A percentile compares a stretch with the other conserved stretches of the same genome.
These are phyloP conservation scores for Juncus effusus DNA, from an alignment of 176 grass and related monocot genomes.

Conservation along the genomic window DNA sequence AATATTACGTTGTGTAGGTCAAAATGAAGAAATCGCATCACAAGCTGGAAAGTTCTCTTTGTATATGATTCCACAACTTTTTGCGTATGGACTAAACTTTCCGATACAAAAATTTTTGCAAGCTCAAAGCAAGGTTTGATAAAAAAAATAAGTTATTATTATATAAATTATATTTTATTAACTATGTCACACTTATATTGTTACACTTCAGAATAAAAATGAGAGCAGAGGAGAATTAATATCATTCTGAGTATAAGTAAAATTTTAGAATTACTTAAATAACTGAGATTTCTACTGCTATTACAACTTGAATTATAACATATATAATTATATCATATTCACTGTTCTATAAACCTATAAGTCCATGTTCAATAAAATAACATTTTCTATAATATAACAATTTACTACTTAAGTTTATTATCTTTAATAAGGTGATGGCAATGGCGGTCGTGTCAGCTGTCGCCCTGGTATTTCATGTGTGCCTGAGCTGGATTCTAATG, in stretches of 20 bases:
- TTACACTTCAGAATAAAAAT: too few species aligned
- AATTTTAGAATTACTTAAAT: too few species aligned
- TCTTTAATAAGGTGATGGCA: conserved; percentile 41
- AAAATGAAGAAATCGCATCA: conserved; percentile 31
- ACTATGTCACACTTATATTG: too few species aligned
- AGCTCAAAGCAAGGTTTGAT: conserved; percentile 11
- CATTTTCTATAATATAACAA: neutral
- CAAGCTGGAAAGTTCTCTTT: conserved; percentile 35
- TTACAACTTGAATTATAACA: neutral
- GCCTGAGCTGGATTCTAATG: conserved; percentile 48
- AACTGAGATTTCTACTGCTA: too few species aligned
- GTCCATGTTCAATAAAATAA: neutral
- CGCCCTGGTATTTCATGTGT: conserved; percentile 43
- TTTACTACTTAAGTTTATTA: neutral
- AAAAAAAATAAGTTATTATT: neutral
- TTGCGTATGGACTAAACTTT: conserved; percentile 54
- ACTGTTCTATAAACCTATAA: neutral
- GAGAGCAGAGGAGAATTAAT: too few species aligned
- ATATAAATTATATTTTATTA: too few species aligned
- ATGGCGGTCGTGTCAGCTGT: conserved; percentile 45
- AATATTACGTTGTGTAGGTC: conserved; percentile 35
- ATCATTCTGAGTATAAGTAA: too few species aligned
- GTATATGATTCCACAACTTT: conserved; percentile 47
- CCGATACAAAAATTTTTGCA: conserved; percentile 74
- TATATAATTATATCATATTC: neutral